phyloP scores from a whole-genome alignment of 75 land plant genomes.

The Sequoia sempervirens region DNA sequence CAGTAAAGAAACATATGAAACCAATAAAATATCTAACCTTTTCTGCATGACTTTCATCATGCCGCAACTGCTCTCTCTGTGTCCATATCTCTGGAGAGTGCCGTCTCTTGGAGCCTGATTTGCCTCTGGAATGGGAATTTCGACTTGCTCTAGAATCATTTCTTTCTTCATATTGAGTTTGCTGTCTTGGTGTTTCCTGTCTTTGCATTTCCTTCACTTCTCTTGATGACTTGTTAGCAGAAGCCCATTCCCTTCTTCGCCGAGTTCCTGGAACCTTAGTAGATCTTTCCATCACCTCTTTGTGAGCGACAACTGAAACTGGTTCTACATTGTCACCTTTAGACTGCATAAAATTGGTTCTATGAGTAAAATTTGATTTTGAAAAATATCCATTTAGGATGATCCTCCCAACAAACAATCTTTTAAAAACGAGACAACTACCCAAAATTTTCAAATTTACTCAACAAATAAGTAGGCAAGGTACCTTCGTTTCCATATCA shows the following conservation, averaged over 20 bases:
- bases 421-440: neutral
- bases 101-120: slow-evolving; percentile 15
- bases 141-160: slow-evolving; percentile 1
- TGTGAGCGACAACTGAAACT: slow-evolving; percentile 4
- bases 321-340: slow-evolving; percentile 1
- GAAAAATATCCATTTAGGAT: neutral
- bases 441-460: neutral
- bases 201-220: slow-evolving; percentile 29
- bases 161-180: slow-evolving; percentile 17
- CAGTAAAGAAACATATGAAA: neutral
- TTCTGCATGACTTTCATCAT: slow-evolving; percentile 12
- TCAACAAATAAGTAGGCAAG: neutral
- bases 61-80: slow-evolving; percentile 46
- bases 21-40: slow-evolving; percentile 14
- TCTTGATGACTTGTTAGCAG: slow-evolving; percentile 9
- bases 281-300: slow-evolving; percentile 21
- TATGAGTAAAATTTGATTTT: neutral
- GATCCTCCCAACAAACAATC: neutral
- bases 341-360: slow-evolving; percentile 3
- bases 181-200: slow-evolving; percentile 12
- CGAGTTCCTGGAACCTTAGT: slow-evolving; percentile 15
- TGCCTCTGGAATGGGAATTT: slow-evolving; percentile 6
- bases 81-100: slow-evolving; percentile 38
- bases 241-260: slow-evolving; percentile 39
- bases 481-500: slow-evolving; percentile 22